Evolutionary conservation across 495 filamentous ascomycete species (phyloP).

Genomic region (Barbatosphaeria neglecta): DNA sequence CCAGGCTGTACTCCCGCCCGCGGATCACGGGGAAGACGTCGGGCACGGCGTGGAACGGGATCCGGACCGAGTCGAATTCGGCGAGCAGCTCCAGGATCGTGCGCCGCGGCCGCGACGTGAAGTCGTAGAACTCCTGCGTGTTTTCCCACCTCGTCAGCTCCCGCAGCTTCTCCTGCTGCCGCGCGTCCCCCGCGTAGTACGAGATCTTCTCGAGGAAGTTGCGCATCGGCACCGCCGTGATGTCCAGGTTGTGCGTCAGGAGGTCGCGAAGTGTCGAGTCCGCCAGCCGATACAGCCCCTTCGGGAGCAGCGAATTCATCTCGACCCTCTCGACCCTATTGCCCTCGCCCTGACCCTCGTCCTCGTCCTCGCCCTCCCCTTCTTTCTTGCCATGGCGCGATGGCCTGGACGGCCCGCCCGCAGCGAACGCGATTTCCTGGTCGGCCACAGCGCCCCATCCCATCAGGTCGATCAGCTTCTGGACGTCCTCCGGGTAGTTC

Average conservation of each 20-base stretch:
- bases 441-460: conserved; percentile 62
- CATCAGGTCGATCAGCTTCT: conserved; percentile 63
- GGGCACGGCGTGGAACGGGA: conserved; percentile 62
- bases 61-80: conserved; percentile 74
- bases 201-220: conserved; percentile 69
- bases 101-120: conserved; percentile 81
- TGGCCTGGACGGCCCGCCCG: not conserved
- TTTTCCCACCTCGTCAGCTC: conserved; percentile 71
- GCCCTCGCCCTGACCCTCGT: no score
- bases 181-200: conserved; percentile 56
- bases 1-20: conserved; percentile 78
- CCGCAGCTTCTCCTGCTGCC: conserved; percentile 66
- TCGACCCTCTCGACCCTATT: not conserved
- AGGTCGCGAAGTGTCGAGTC: conserved; percentile 57
- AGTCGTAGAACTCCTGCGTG: conserved; percentile 88
- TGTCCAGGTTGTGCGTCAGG: conserved; percentile 70
- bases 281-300: not conserved
- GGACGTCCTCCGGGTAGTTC: conserved; percentile 69
- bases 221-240: conserved; percentile 78
- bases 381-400: no score
- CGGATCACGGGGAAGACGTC: conserved; percentile 65
- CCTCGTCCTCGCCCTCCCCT: no score
- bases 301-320: not conserved
- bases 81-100: conserved; percentile 84
- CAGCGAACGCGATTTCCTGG: conserved; percentile 16